phyloP scores from a whole-genome alignment of 768 basidiomycete species.

The Rhizopogon rudus region DNA sequence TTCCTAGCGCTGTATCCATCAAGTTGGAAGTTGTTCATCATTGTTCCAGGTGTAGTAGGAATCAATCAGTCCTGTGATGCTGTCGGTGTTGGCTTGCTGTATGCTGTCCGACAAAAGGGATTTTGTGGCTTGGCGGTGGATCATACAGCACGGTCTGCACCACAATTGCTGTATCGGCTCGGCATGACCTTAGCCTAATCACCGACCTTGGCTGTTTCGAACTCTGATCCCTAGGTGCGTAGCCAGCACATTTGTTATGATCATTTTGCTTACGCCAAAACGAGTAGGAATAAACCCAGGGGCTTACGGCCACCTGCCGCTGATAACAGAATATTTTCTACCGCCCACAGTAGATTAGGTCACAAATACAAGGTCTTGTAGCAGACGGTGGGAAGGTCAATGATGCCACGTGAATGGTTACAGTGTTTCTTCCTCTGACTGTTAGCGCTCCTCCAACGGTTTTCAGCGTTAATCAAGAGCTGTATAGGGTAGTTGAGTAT shows the following conservation, averaged over 20 bases:
- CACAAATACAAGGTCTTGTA: background rate
- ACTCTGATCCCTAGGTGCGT: background rate
- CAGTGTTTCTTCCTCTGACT: too few relatives aligned
- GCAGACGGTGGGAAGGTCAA: background rate
- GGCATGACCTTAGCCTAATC: too few relatives aligned
- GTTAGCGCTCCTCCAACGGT: background rate
- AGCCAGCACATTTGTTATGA: background rate
- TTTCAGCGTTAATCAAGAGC: background rate
- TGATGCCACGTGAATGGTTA: background rate
- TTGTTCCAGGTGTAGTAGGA: background rate
- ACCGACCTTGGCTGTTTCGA: background rate
- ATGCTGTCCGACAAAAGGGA: too few relatives aligned
- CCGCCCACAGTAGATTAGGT: background rate
- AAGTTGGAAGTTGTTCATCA: background rate
- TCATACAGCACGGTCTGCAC: too few relatives aligned
- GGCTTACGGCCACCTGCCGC: background rate
- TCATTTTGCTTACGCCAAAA: background rate
- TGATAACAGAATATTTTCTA: background rate
- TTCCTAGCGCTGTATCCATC: too few relatives aligned
- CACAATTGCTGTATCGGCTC: background rate
- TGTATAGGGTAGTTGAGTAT: background rate
- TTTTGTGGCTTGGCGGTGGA: too few relatives aligned
- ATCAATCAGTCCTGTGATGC: background rate
- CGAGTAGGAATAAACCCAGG: background rate
- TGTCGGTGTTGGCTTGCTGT: background rate